phyloP scores from a whole-genome alignment of 2,329 filamentous ascomycete genomes.

The Pyrenophora teres region DNA sequence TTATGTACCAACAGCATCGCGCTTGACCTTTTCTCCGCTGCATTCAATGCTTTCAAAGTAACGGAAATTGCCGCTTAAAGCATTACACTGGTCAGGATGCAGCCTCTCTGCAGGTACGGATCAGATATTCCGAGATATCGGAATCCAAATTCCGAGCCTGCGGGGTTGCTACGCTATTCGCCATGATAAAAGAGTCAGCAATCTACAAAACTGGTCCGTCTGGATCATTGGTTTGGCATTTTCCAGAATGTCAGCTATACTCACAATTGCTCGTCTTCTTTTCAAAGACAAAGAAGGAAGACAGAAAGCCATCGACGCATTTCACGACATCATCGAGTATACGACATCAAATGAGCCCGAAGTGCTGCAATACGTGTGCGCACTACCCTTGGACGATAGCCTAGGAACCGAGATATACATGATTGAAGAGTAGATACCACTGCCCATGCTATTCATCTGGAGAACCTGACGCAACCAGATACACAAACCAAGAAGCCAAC shows the following conservation, averaged over 20 bases:
- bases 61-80: no score
- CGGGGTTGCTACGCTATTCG: neutral
- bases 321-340: conserved; percentile 33
- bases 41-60: neutral
- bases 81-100: neutral
- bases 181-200: neutral
- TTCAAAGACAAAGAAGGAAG: conserved; percentile 21
- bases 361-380: conserved; percentile 30
- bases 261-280: conserved; percentile 27
- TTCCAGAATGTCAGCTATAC: conserved; percentile 22
- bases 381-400: conserved; percentile 24
- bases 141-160: conserved; percentile 15
- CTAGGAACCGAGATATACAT: conserved; percentile 28
- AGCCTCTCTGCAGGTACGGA: neutral
- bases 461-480: conserved; percentile 1
- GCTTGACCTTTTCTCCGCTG: no score
- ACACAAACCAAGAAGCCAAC: conserved; percentile 26
- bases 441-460: no score
- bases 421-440: conserved; percentile 25
- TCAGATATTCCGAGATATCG: conserved; percentile 17
- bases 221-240: no score
- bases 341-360: conserved; percentile 27
- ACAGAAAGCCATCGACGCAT: conserved; percentile 22
- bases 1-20: no score
- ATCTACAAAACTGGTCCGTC: neutral